Conservation (phyloP, 2,329 filamentous ascomycete genomes). For the Onygenales sp. region DNA sequence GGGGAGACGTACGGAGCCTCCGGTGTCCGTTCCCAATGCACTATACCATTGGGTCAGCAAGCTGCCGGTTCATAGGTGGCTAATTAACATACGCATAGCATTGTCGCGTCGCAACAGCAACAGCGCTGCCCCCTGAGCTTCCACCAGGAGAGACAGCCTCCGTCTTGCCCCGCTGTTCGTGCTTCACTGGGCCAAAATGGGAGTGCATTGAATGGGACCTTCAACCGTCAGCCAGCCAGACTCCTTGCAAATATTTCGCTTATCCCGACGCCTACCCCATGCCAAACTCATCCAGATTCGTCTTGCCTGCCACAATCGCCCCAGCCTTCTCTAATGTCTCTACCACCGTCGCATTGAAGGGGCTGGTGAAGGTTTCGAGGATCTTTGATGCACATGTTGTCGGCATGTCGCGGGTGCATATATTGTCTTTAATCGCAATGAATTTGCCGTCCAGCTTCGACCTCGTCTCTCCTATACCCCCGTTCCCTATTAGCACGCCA, state of each 20-base stretch:
- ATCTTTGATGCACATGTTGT: slow-evolving; percentile 80
- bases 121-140: slow-evolving; percentile 87
- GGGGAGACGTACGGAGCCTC: slow-evolving; percentile 77
- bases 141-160: slow-evolving; percentile 62
- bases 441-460: slow-evolving; percentile 34
- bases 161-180: slow-evolving; percentile 29
- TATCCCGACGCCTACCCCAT: slow-evolving; percentile 53
- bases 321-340: slow-evolving; percentile 55
- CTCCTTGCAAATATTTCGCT: background rate
- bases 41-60: slow-evolving; percentile 21
- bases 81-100: slow-evolving; percentile 44
- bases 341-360: slow-evolving; percentile 76
- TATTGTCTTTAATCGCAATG: slow-evolving; percentile 71
- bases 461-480: slow-evolving; percentile 12
- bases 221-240: slow-evolving; percentile 3
- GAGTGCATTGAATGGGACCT: slow-evolving; percentile 63
- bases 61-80: background rate
- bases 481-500: background rate
- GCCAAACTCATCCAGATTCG: slow-evolving; percentile 91
- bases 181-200: slow-evolving; percentile 55
- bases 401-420: slow-evolving; percentile 52
- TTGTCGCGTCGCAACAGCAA: slow-evolving; percentile 61
- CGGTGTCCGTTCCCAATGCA: slow-evolving; percentile 87
- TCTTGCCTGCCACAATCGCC: slow-evolving; percentile 62
- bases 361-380: slow-evolving; percentile 60